Conservation (phyloP, 2,329 filamentous ascomycete species). For the Verruconis gallopava region DNA sequence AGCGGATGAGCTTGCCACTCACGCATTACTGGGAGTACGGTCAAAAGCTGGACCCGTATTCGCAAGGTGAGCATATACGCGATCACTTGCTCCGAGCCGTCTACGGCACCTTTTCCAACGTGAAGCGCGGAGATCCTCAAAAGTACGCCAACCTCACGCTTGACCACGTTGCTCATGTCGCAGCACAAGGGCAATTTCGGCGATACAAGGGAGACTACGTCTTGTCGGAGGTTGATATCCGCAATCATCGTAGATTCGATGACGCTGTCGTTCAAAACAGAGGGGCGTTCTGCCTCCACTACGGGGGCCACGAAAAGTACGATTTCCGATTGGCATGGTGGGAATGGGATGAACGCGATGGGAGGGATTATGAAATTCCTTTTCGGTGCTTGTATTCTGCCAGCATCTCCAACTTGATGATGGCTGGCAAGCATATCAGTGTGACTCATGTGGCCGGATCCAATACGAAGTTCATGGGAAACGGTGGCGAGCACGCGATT, state of each 20-base stretch:
- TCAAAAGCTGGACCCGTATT: slow-evolving; percentile 13
- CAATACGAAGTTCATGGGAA: background rate
- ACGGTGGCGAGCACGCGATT: background rate
- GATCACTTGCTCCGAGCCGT: slow-evolving; percentile 13
- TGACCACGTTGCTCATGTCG: slow-evolving; percentile 9
- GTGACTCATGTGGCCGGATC: background rate
- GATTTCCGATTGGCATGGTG: background rate
- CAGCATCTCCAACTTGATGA: background rate
- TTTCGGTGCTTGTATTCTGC: slow-evolving; percentile 1
- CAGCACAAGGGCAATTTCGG: background rate
- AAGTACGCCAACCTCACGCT: slow-evolving; percentile 13
- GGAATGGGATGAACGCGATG: background rate
- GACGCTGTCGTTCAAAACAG: slow-evolving; percentile 1
- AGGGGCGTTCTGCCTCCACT: background rate
- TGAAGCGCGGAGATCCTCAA: slow-evolving; percentile 11
- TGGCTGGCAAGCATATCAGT: background rate
- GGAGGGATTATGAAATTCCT: background rate
- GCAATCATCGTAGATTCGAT: background rate
- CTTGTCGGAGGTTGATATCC: background rate
- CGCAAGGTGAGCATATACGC: slow-evolving; percentile 12
- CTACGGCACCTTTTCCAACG: slow-evolving; percentile 14
- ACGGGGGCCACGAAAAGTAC: background rate
- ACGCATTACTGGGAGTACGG: slow-evolving; percentile 2
- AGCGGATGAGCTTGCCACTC: background rate
- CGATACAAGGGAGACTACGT: slow-evolving; percentile 1